Percentiles rank a stretch among this genome's conserved stretches.
phyloP scores from a whole-genome alignment of 1,284 basidiomycete genomes.

The Apiotrichum veenhuisii region DNA sequence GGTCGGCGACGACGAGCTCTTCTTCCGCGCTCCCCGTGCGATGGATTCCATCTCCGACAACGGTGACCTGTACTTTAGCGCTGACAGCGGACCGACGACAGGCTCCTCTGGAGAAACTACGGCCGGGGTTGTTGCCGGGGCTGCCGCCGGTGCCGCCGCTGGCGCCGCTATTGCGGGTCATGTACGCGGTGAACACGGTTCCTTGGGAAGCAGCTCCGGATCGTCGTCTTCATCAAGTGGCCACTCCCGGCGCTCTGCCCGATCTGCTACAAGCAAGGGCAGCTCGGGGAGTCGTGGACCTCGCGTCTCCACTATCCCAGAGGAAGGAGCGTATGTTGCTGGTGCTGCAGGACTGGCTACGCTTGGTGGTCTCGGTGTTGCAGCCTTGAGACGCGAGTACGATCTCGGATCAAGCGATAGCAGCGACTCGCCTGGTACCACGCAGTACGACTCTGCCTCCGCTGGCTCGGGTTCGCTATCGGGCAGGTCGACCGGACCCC shows the following conservation, averaged over 20 bases:
- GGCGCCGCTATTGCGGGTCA: background rate
- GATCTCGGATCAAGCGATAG: slow-evolving; percentile 3
- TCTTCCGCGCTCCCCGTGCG: slow-evolving; percentile 9
- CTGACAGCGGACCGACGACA: slow-evolving; percentile 3
- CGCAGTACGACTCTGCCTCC: slow-evolving; percentile 14
- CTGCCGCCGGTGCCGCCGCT: background rate
- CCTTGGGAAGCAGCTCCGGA: slow-evolving; percentile 3
- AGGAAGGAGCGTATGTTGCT: slow-evolving; percentile 5
- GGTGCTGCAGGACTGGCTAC: background rate
- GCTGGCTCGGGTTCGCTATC: slow-evolving; percentile 8
- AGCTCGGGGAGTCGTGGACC: background rate
- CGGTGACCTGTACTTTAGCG: slow-evolving; percentile 10
- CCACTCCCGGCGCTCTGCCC: background rate
- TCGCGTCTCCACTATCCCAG: slow-evolving; percentile 8
- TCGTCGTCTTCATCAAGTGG: slow-evolving; percentile 1
- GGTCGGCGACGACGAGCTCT: slow-evolving; percentile 17
- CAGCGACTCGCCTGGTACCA: background rate
- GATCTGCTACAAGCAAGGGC: background rate
- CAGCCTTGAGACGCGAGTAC: background rate
- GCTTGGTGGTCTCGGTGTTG: background rate
- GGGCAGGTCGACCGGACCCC: background rate
- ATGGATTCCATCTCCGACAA: background rate
- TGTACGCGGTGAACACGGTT: slow-evolving; percentile 2
- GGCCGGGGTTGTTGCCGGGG: background rate
- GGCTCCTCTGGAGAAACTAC: background rate